phyloP scores from a whole-genome alignment of 2,329 filamentous ascomycete species.

The Capronia americana region DNA sequence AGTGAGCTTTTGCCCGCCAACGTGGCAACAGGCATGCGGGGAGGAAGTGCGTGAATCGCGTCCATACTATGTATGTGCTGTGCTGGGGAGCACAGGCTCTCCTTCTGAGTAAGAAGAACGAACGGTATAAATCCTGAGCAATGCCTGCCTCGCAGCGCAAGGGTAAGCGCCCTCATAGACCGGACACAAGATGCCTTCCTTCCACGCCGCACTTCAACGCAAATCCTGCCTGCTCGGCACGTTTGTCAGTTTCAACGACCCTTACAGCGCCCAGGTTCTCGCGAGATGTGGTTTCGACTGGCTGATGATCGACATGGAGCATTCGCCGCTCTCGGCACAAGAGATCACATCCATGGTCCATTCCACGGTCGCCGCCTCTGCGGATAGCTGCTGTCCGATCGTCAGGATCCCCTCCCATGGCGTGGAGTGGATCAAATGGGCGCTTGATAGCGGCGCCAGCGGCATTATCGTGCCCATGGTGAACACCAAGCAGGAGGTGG shows the following conservation, averaged over 20 bases:
- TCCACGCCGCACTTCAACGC: neutral
- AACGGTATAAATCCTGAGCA: neutral
- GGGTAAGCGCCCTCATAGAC: neutral
- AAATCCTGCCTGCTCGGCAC: conserved; percentile 10
- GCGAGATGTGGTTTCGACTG: conserved; percentile 60
- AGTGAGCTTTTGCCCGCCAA: conserved; percentile 14
- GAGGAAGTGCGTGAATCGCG: neutral
- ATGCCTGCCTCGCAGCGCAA: neutral
- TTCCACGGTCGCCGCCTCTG: conserved; percentile 46
- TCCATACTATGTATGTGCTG: neutral
- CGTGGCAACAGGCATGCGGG: neutral
- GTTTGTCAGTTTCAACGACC: conserved; percentile 22
- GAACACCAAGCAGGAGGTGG: conserved; percentile 59
- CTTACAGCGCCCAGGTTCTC: conserved; percentile 20
- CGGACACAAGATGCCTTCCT: conserved; percentile 15
- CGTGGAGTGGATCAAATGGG: conserved; percentile 67
- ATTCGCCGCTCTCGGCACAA: conserved; percentile 61
- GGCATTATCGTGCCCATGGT: conserved; percentile 63
- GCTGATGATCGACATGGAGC: conserved; percentile 61
- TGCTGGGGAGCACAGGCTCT: neutral
- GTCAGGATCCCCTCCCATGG: conserved; percentile 61
- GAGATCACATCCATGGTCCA: conserved; percentile 46
- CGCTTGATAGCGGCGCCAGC: conserved; percentile 65
- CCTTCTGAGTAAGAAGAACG: neutral
- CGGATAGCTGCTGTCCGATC: conserved; percentile 49